Evolutionary conservation across 345 rosid species (phyloP).

Genomic region (Citrus trifoliata): DNA sequence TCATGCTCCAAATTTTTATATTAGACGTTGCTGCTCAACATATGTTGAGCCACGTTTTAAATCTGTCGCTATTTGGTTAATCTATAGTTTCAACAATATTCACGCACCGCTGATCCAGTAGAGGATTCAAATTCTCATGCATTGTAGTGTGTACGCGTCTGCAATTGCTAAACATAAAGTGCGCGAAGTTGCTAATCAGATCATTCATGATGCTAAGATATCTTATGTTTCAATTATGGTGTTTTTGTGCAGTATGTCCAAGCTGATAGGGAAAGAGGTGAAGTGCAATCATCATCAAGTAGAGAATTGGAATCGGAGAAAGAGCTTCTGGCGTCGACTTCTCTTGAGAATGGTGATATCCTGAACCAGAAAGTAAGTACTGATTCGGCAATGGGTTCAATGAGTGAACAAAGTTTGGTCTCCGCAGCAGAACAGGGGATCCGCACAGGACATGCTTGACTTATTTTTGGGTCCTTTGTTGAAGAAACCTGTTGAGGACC

Average conservation of each 20-base stretch:
- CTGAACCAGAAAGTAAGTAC: slow-evolving; percentile 7
- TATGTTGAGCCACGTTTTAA: too few relatives aligned
- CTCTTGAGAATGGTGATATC: slow-evolving; percentile 1
- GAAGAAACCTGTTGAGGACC: slow-evolving; percentile 29
- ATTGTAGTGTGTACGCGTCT: too few relatives aligned
- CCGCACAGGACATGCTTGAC: slow-evolving; percentile 55
- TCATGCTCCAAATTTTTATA: background rate
- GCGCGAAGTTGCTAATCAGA: too few relatives aligned
- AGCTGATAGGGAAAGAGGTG: slow-evolving; percentile 20
- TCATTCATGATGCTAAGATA: background rate
- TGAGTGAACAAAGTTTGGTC: slow-evolving; percentile 9
- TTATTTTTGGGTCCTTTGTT: slow-evolving; percentile 57
- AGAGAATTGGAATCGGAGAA: slow-evolving; percentile 13
- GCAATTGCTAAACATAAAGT: too few relatives aligned
- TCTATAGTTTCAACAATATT: background rate
- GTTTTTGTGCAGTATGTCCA: slow-evolving; percentile 38
- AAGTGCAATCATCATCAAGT: background rate
- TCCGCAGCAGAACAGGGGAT: slow-evolving; percentile 27
- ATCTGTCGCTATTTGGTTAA: too few relatives aligned
- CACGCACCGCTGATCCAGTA: background rate
- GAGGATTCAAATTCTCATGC: too few relatives aligned
- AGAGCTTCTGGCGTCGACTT: background rate
- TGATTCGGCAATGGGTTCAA: slow-evolving; percentile 3
- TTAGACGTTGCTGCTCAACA: too few relatives aligned
- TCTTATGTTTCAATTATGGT: background rate